phyloP scores from a whole-genome alignment of 441 rosid genomes.

The Codiaeum variegatum region DNA sequence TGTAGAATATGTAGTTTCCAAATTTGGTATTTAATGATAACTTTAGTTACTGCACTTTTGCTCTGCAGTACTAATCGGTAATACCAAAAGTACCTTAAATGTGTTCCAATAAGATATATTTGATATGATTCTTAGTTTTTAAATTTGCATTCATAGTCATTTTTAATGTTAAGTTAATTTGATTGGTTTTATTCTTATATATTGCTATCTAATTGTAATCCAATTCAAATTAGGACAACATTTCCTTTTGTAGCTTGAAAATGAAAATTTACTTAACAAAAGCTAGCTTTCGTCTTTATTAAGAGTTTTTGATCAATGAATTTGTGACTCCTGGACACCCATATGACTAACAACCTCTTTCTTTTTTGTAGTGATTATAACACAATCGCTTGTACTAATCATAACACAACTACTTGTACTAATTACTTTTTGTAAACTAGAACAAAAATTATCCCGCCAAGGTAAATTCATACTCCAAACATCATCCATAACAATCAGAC shows the following conservation, averaged over 20 bases:
- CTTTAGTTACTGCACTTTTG: conserved; percentile 54
- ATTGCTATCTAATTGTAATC: too few species aligned
- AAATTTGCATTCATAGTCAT: too few species aligned
- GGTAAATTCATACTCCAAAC: conserved; percentile 7
- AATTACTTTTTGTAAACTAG: neutral
- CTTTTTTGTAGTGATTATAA: conserved; percentile 13
- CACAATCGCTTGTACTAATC: neutral
- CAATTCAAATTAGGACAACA: neutral
- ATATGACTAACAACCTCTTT: conserved; percentile 7
- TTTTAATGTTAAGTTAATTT: too few species aligned
- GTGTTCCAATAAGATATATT: too few species aligned
- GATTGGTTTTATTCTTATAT: too few species aligned
- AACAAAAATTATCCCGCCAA: conserved; percentile 11
- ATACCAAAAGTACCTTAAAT: too few species aligned
- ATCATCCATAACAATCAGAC: conserved; percentile 18
- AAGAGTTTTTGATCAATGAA: conserved; percentile 2
- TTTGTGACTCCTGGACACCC: conserved; percentile 5
- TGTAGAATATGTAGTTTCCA: conserved; percentile 14
- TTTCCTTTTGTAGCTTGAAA: conserved; percentile 8
- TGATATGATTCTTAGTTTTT: too few species aligned
- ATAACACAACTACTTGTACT: conserved; percentile 12
- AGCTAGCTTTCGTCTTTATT: conserved; percentile 9
- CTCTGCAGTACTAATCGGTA: conserved; percentile 64
- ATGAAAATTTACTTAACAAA: conserved; percentile 15
- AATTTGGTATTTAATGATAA: neutral